A percentile compares a stretch with the other conserved stretches of the same genome.
These are phyloP conservation scores for Chytriomyces sp. DNA, from an alignment of 192 early-diverging fungal genomes.

Conservation along the genomic window DNA sequence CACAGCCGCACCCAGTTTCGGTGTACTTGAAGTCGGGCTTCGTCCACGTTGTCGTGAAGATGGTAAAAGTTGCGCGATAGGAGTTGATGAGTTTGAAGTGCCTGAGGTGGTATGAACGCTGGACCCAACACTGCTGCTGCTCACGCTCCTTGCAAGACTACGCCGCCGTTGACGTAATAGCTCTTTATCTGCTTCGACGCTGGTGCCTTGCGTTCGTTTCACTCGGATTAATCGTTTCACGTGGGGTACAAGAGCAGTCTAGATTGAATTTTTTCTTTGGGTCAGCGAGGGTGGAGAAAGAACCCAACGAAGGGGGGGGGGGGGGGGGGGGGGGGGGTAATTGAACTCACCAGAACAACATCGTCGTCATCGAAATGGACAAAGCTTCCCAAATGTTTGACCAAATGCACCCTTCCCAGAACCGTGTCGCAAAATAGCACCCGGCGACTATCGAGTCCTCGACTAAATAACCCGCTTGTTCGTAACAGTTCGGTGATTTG, in stretches of 20 bases:
- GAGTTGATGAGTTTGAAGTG: not conserved
- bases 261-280: not conserved
- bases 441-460: conserved; percentile 64
- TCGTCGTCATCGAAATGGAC: conserved; percentile 68
- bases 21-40: not conserved
- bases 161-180: not conserved
- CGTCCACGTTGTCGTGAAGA: not conserved
- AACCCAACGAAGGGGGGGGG: too few relatives aligned
- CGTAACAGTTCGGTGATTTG: conserved; percentile 53
- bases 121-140: not conserved
- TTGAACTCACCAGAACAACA: conserved; percentile 19
- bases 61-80: not conserved
- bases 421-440: conserved; percentile 74
- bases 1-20: not conserved
- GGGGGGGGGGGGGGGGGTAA: too few relatives aligned
- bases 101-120: not conserved
- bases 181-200: conserved; percentile 16
- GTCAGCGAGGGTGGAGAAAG: not conserved
- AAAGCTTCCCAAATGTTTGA: conserved; percentile 68
- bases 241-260: conserved; percentile 14
- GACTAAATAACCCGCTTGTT: conserved; percentile 12
- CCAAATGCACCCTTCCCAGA: conserved; percentile 70
- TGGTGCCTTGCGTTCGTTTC: not conserved
- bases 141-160: not conserved
- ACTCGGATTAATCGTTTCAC: conserved; percentile 27